Evolutionary conservation across 768 basidiomycete genomes (phyloP).

Genomic region (Rhodocollybia butyracea): DNA sequence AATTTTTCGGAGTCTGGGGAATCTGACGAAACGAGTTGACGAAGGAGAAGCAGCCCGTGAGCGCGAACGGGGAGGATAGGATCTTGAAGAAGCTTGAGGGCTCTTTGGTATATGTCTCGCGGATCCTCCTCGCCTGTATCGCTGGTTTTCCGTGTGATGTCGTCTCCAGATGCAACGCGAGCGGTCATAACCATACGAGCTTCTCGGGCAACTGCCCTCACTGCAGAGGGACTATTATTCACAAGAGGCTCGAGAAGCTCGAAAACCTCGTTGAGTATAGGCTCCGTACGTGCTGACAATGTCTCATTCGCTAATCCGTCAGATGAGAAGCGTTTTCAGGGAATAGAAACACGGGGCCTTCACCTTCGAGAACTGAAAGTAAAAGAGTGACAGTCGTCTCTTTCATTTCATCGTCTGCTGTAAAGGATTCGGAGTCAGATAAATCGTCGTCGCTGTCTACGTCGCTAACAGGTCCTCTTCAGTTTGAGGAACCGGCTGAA

Average conservation of each 20-base stretch:
- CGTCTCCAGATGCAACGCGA: slow-evolving; percentile 52
- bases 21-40: slow-evolving; percentile 61
- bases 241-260: slow-evolving; percentile 57
- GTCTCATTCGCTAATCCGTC: slow-evolving; percentile 61
- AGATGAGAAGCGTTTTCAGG: too few relatives aligned
- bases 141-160: neutral
- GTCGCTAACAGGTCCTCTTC: slow-evolving; percentile 42
- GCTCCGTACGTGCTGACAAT: slow-evolving; percentile 56
- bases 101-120: slow-evolving; percentile 79
- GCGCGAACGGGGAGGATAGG: slow-evolving; percentile 91
- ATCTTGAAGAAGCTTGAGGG: slow-evolving; percentile 85
- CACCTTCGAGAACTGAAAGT: slow-evolving; percentile 86
- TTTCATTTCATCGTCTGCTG: slow-evolving; percentile 59
- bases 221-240: slow-evolving; percentile 38
- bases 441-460: slow-evolving; percentile 55
- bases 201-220: slow-evolving; percentile 66
- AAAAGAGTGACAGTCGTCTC: slow-evolving; percentile 79
- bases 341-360: slow-evolving; percentile 6
- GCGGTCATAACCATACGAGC: slow-evolving; percentile 83
- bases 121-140: slow-evolving; percentile 36
- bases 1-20: slow-evolving; percentile 18
- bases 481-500: slow-evolving; percentile 13
- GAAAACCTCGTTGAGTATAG: slow-evolving; percentile 71
- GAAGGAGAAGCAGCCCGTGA: slow-evolving; percentile 82
- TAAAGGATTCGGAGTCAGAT: slow-evolving; percentile 33